phyloP scores from a whole-genome alignment of 805 yeast genomes.

The Suhomyces sp. region DNA sequence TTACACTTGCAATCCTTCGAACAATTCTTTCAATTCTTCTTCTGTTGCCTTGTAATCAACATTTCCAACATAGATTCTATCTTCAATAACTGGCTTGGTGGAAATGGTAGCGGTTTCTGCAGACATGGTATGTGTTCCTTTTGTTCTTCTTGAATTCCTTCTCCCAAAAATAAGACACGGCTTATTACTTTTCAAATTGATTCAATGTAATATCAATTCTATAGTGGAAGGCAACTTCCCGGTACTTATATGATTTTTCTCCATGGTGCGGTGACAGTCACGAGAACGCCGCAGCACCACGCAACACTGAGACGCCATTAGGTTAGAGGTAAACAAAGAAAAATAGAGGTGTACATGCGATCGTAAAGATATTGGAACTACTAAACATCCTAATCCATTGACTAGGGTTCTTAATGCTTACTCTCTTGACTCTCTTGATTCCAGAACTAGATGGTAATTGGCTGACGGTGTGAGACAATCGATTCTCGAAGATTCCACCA shows the following conservation, averaged over 20 bases:
- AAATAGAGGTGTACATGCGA: background rate
- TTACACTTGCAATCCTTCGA: slow-evolving; percentile 44
- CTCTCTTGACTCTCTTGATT: background rate
- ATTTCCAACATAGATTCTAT: slow-evolving; percentile 45
- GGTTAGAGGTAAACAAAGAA: background rate
- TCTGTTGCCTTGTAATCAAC: slow-evolving; percentile 42
- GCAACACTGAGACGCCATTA: background rate
- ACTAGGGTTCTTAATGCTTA: background rate
- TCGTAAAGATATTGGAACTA: background rate
- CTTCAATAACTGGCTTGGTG: slow-evolving; percentile 34
- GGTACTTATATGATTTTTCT: slow-evolving; percentile 8
- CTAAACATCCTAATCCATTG: too few relatives aligned
- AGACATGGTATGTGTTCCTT: slow-evolving; percentile 7
- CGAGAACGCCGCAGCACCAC: slow-evolving; percentile 1
- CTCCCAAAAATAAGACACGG: slow-evolving; percentile 3
- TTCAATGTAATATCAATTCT: slow-evolving; percentile 1
- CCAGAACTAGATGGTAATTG: background rate
- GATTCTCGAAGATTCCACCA: slow-evolving; percentile 2
- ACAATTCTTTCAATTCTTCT: slow-evolving; percentile 46
- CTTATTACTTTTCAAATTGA: slow-evolving; percentile 2
- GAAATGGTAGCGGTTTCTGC: slow-evolving; percentile 11
- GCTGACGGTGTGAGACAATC: background rate
- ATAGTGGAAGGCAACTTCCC: slow-evolving; percentile 4
- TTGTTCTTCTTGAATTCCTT: slow-evolving; percentile 4
- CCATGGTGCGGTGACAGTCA: background rate